Conservation (phyloP, 805 yeast genomes). For the Wickerhamiella domercqiae region DNA sequence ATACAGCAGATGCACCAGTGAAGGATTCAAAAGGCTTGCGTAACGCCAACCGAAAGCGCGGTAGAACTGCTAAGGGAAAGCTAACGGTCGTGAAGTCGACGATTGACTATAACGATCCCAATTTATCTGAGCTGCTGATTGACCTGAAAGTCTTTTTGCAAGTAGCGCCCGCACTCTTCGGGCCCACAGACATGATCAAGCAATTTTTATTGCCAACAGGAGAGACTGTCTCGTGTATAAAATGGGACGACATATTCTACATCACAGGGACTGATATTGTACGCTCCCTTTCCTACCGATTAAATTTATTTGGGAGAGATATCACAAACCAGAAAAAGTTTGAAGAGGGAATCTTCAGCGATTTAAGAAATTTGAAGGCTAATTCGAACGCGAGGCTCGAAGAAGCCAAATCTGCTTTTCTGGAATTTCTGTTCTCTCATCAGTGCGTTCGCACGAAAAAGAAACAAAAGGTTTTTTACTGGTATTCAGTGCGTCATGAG, state of each 20-base stretch:
- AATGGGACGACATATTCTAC: conserved; percentile 79
- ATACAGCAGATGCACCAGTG: too few relatives aligned
- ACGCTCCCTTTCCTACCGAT: conserved; percentile 73
- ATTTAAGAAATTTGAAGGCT: conserved; percentile 62
- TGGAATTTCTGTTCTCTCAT: conserved; percentile 71
- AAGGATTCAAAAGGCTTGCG: too few relatives aligned
- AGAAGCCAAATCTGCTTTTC: conserved; percentile 68
- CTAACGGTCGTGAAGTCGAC: too few relatives aligned
- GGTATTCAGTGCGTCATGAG: conserved; percentile 94
- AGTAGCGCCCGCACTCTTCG: conserved; percentile 94
- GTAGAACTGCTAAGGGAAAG: too few relatives aligned
- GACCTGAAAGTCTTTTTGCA: conserved; percentile 62
- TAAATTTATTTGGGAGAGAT: conserved; percentile 78
- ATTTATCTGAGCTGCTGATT: conserved; percentile 5
- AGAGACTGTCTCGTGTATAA: conserved; percentile 88
- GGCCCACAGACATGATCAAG: conserved; percentile 70
- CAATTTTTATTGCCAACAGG: conserved; percentile 74
- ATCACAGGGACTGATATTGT: conserved; percentile 95
- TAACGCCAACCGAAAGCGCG: too few relatives aligned
- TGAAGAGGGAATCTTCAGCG: conserved; percentile 92
- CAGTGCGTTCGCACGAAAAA: conserved; percentile 85
- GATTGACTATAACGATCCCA: too few relatives aligned
- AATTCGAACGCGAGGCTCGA: conserved; percentile 81
- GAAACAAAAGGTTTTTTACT: conserved; percentile 90
- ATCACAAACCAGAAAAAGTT: conserved; percentile 80